Evolutionary conservation across 306 rosid genomes (phyloP), one percentile per base, ranked within the genome.

Genomic region (Quercus aquifolioides): DNA sequence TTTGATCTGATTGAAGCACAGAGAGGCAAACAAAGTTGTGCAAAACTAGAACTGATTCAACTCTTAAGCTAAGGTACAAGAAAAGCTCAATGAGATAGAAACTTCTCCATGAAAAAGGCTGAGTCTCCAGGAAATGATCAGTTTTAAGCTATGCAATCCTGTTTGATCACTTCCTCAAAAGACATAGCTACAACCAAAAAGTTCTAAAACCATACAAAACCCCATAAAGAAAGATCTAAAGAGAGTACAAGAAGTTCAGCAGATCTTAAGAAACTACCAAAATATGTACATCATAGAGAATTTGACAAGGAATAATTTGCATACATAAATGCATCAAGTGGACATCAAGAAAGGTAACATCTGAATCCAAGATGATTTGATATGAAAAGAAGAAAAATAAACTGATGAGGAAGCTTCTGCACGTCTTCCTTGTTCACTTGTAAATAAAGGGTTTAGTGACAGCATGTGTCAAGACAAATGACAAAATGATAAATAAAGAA

Each of bases 321-420:
- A 35, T n/a, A 67, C 15, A 46, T 5, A 11, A 9, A 12, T 26
- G 76, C 67, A 62, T 60, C 31, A 51, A 68, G 59, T 2, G 58
- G 25, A 63, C 71, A 65, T 65, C 79, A 69, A 57, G 55, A 3
- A 41, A 38, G 57, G 28, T 60, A 28, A 56, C 70, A 23, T 14
- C 52, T 28, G 20, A 71, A 75, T 41, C 43, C 41, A 38, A 62
- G 49, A 28, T 13, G 5, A 33, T 13, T 23, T 17, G 12, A 11
- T 26, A 17, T 23, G 4, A 38, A 49, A 38, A 26, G 59, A 38
- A 33, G 73, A 78, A 65, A 62, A 21, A 12, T 69, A 70, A 77
- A 68, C 13, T 19, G 12, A 18, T 49, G 71, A 12, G 85, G 87
- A 80, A 83, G 79, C 56, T 75, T 80, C 85, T 83, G 69, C 74